Evolutionary conservation across 2,329 filamentous ascomycete genomes (phyloP), one percentile per base, ranked within the genome.

Genomic region (Neophaeococcomyces aloes): DNA sequence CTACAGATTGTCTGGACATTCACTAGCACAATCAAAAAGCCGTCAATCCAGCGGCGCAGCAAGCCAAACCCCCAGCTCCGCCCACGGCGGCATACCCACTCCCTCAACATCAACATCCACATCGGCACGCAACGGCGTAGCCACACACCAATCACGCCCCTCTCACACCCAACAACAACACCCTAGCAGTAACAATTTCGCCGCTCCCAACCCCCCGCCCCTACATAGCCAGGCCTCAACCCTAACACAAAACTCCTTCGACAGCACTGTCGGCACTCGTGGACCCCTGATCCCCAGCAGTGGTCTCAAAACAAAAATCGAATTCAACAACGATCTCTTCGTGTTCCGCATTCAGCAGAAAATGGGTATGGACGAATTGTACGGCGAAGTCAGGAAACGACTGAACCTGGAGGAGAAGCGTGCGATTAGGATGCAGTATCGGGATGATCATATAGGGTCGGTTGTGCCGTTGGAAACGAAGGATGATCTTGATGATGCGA

Each of bases 221-320:
- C 53, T 52, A 47, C 65, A 53, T 49, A 61, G 58, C 15, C 67
- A 71, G 44, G 56, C 75, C 38, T 74, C 72, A 29, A 81, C 74
- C 4, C 62, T 79, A 46, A 67, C 66, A 2, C 65, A 67, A 49
- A 56, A 60, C 19, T 66, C 66, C 2, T 56, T 52, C 19, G 54
- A 51, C 34, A 51, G 48, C 38, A 44, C 41, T 10, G 39, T 41
- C 34, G 49, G 46, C 35, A 23, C 38, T 8, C 34, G 31, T 32
- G 38, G 54, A 35, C 42, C 48, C 27, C 65, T 70, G 43, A 60
- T 63, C 27, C 59, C 66, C 8, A 35, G 44, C 5, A 66, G 72
- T 6, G 74, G 78, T 3, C 81, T 95, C 69, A 96, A 95, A 64
- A 84, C 96, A 61, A 96, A 96, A 67, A 82, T 95, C 42, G 91